Evolutionary conservation across 129 eudicot genomes (phyloP), one percentile per base, ranked within the genome.

Genomic region (Lonicera japonica): DNA sequence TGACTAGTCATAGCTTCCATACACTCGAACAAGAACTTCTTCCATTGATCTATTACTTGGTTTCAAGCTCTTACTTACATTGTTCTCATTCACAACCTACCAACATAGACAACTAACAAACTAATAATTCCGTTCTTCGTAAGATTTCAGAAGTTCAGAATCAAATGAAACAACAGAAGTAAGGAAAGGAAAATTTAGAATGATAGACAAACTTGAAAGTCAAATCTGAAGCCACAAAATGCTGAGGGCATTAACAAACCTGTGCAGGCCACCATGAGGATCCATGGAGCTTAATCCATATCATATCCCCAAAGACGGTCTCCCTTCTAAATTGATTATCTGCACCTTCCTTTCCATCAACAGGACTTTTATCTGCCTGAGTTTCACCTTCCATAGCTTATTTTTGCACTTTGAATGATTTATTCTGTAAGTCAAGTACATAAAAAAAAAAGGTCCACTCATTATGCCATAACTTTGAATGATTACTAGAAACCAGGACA

Each of bases 201-300:
- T 9, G 39, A 51, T 5, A 43, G 24, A 13, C 18, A 36, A 18
- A 20, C 15, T 46, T 24, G 22, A 53, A 3, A 60, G 8, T 34
- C 19, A 20, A 29, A 20, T 45, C 25, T 12, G 46, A 25, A 63
- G 23, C 21, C 15, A n/a, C 25, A 46, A 22, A 47, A 64, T 25
- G 15, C 5, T 25, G 58, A 45, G 18, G 47, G 45, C 21, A 20
- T 56, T 60, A 45, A 76, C 74, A 56, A 68, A 83, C 90, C 90
- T 83, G 86, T 43, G 84, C 87, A 71, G 87, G 91, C 84, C 87
- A 80, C 91, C 87, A 80, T 58, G 87, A 84, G 52, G 54, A 60
- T 68, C 74, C 80, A 23, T 65, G 53, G 21, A 79, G 70, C 71
- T 75, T 79, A 54, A 79, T 73, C 86, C 86, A 83, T 70, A 80